These are phyloP conservation scores for Colletotrichum orbiculare DNA, from an alignment of 2,329 filamentous ascomycete genomes.

Conservation along the genomic window DNA sequence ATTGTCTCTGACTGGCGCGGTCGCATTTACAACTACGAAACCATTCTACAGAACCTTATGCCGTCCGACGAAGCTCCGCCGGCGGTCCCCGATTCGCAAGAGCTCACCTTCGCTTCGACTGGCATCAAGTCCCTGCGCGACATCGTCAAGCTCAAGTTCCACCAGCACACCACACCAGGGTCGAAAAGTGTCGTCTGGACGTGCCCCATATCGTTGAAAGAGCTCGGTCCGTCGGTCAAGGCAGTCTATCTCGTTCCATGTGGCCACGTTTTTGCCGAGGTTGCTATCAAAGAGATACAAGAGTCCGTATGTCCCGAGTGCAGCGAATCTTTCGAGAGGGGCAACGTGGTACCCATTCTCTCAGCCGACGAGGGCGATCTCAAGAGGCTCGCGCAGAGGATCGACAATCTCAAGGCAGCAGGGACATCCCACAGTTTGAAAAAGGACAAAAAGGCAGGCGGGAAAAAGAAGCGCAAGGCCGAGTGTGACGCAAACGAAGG, in stretches of 20 bases:
- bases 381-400: slow-evolving; percentile 71
- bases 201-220: slow-evolving; percentile 89
- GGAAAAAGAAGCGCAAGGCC: slow-evolving; percentile 82
- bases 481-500: slow-evolving; percentile 56
- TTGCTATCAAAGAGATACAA: slow-evolving; percentile 81
- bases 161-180: slow-evolving; percentile 49
- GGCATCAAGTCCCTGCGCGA: slow-evolving; percentile 86
- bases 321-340: slow-evolving; percentile 75
- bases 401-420: slow-evolving; percentile 74
- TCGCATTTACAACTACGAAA: slow-evolving; percentile 93
- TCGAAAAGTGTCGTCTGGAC: slow-evolving; percentile 72
- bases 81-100: slow-evolving; percentile 41
- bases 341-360: slow-evolving; percentile 86
- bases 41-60: slow-evolving; percentile 74
- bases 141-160: slow-evolving; percentile 86
- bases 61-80: slow-evolving; percentile 50
- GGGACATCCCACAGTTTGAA: slow-evolving; percentile 90
- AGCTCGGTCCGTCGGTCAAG: slow-evolving; percentile 81
- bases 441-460: slow-evolving; percentile 74
- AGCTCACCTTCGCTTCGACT: slow-evolving; percentile 56
- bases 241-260: slow-evolving; percentile 93
- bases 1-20: slow-evolving; percentile 88
- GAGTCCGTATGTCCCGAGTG: slow-evolving; percentile 77
- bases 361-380: slow-evolving; percentile 78
- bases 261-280: slow-evolving; percentile 92